Evolutionary conservation across 2,329 filamentous ascomycete species (phyloP), one percentile per base, ranked within the genome.

Genomic region (Fusarium sarcochroum): DNA sequence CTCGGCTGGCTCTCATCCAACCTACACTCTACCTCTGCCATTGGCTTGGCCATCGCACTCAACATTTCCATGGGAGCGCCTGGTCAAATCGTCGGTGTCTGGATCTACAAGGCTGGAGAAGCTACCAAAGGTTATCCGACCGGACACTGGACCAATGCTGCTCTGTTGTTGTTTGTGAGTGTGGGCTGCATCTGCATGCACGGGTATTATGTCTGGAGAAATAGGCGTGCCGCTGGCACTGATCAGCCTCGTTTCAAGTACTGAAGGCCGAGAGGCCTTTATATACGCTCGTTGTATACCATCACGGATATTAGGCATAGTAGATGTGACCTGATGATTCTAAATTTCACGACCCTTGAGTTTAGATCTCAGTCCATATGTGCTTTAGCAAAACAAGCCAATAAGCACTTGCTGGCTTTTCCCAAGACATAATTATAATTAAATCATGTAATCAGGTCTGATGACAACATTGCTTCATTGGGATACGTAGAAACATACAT

Each of bases 41-140:
- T 87, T 1, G 89, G 89, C 0, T 80, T 92, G 13, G 90, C 89
- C 0, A 90, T 91, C 45, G 90, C 89, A 0, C 76, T 92, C 54
- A 91, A 92, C 67, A 85, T 91, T 20, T 87, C 86, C 0, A 84
- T 90, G 51, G 83, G 82, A 41, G 89, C 89, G 0, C 89, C 89
- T 0, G 90, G 90, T 1, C 90, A 92, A 75, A 92, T 92, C 38
- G 85, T 87, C 0, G 90, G 89, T 0, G 89, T 91, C 1, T 92
- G 89, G 89, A 91, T 92, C 56, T 92, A 92, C 77, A 90, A 90
- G 71, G 81, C 85, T 1, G 78, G 86, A 6, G 89, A 92, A 76
- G 85, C 83, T 8, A 74, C 78, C 15, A 79, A 70, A 13, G 90
- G 90, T 0, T 92, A 91, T 75, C 89, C 89, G 0, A 91, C 89